These are phyloP conservation scores for Epichloe baconii DNA, from an alignment of 2,329 filamentous ascomycete genomes.

Conservation along the genomic window DNA sequence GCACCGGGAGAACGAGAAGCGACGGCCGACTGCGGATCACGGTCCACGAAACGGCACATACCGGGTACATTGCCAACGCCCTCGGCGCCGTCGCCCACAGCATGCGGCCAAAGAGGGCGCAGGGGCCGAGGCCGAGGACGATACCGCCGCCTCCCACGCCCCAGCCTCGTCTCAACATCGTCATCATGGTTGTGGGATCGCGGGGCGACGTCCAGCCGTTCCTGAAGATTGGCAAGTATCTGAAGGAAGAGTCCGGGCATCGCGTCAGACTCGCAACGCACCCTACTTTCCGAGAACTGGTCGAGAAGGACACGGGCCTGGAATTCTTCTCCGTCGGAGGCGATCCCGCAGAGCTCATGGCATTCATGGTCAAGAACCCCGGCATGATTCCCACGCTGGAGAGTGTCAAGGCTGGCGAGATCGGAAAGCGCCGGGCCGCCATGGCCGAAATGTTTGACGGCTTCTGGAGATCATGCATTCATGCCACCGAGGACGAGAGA, in stretches of 20 bases:
- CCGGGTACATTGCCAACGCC: constrained; percentile 61
- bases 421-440: constrained; percentile 49
- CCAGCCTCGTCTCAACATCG: constrained; percentile 55
- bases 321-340: constrained; percentile 75
- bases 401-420: constrained; percentile 60
- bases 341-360: constrained; percentile 70
- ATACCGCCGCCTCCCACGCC: constrained; percentile 17
- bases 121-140: constrained; percentile 7
- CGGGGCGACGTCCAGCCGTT: constrained; percentile 75
- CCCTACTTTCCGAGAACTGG: constrained; percentile 62
- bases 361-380: constrained; percentile 78
- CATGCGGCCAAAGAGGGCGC: constrained; percentile 9
- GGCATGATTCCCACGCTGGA: constrained; percentile 64
- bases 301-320: constrained; percentile 56
- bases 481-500: constrained; percentile 51
- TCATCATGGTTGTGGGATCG: constrained; percentile 73
- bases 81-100: constrained; percentile 48
- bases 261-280: constrained; percentile 69
- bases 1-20: constrained; percentile 49
- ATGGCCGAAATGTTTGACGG: constrained; percentile 78
- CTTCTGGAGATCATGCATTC: constrained; percentile 69
- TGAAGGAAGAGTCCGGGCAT: constrained; percentile 60
- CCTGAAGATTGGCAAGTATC: constrained; percentile 56
- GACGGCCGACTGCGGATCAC: constrained; percentile 63
- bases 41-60: constrained; percentile 55